Evolutionary conservation across 2,329 filamentous ascomycete species (phyloP).

Genomic region (Niveomyces coronatus): DNA sequence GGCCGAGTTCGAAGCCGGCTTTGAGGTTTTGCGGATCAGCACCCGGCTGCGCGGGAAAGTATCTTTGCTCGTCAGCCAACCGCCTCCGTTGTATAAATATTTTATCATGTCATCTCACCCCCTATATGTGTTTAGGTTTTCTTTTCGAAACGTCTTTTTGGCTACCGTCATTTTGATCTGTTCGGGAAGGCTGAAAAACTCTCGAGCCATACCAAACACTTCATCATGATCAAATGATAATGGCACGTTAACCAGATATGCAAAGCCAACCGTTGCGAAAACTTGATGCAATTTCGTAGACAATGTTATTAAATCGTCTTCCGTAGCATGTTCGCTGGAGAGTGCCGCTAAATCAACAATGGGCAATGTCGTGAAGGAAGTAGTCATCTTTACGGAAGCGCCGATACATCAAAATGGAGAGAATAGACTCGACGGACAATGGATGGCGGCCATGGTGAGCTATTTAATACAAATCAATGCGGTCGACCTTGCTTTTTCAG

Average conservation of each 20-base stretch:
- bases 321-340: constrained; percentile 15
- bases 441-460: too few species aligned
- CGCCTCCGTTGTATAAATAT: background rate
- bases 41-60: constrained; percentile 32
- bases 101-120: constrained; percentile 18
- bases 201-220: constrained; percentile 28
- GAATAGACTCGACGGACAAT: too few species aligned
- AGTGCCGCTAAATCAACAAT: constrained; percentile 30
- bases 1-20: constrained; percentile 35
- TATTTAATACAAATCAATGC: too few species aligned
- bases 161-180: constrained; percentile 29
- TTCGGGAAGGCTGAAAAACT: constrained; percentile 26
- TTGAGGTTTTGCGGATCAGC: constrained; percentile 30
- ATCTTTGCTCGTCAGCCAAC: constrained; percentile 19
- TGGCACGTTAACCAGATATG: constrained; percentile 32
- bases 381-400: constrained; percentile 21
- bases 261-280: constrained; percentile 35
- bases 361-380: constrained; percentile 30
- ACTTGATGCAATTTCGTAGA: constrained; percentile 28
- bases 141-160: constrained; percentile 29
- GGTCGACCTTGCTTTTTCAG: too few species aligned
- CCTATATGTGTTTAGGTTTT: constrained; percentile 33
- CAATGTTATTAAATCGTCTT: constrained; percentile 20
- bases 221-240: constrained; percentile 30
- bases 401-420: background rate